phyloP scores from a whole-genome alignment of 805 yeast genomes.

The Suhomyces canberraensis region DNA sequence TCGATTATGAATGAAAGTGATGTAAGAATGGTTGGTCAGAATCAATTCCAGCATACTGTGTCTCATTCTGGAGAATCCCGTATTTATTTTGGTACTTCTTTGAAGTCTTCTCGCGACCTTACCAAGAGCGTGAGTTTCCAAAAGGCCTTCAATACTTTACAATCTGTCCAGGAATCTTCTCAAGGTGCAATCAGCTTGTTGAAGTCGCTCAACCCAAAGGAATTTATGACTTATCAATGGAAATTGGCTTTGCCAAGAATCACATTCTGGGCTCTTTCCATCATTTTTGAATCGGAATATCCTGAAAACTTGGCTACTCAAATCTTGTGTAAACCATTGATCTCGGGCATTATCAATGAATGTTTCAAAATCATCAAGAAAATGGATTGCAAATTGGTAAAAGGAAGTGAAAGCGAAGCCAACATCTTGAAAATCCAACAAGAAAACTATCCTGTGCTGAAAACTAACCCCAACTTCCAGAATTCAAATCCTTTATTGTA shows the following conservation, averaged over 20 bases:
- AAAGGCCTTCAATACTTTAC: slow-evolving; percentile 29
- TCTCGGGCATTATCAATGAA: slow-evolving; percentile 77
- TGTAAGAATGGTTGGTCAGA: slow-evolving; percentile 34
- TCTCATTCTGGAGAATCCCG: slow-evolving; percentile 40
- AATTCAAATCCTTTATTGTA: slow-evolving; percentile 62
- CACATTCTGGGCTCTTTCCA: slow-evolving; percentile 72
- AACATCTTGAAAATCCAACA: slow-evolving; percentile 55
- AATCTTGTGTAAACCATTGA: slow-evolving; percentile 80
- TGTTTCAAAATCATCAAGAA: slow-evolving; percentile 67
- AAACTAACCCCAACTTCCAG: slow-evolving; percentile 27
- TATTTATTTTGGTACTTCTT: slow-evolving; percentile 39
- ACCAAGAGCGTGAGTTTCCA: slow-evolving; percentile 15
- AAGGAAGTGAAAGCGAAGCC: slow-evolving; percentile 66
- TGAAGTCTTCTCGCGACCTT: slow-evolving; percentile 4
- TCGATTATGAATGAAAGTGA: slow-evolving; percentile 65
- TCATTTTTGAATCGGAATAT: slow-evolving; percentile 67
- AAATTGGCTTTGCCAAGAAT: slow-evolving; percentile 75
- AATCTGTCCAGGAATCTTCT: slow-evolving; percentile 32
- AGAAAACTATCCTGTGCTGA: slow-evolving; percentile 37
- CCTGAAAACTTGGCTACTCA: slow-evolving; percentile 59
- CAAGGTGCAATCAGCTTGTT: slow-evolving; percentile 42
- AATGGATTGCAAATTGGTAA: slow-evolving; percentile 72
- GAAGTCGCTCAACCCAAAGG: slow-evolving; percentile 50
- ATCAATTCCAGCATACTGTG: slow-evolving; percentile 29
- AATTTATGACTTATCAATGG: slow-evolving; percentile 77